Evolutionary conservation across 1,139 yeast genomes (phyloP), one percentile per base, ranked within the genome.

Genomic region (Debaryomyces robertsiae): DNA sequence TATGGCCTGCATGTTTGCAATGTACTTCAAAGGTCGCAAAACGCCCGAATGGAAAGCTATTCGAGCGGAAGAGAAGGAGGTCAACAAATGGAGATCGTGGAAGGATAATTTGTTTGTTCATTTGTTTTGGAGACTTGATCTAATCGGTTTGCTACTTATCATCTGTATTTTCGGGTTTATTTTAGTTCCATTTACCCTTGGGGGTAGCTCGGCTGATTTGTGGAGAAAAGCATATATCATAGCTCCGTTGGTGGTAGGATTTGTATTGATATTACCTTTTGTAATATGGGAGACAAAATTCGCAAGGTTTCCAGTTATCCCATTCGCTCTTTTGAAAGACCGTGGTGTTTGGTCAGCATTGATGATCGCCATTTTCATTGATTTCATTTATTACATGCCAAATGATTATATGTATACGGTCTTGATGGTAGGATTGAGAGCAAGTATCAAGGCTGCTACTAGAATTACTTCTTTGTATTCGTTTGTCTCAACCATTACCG

Each of bases 331-430:
- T 49, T 58, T 84, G 56, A 78, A 67, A 47, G 85, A 84, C 57
- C 75, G 88, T 52, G 86, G 86, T 48, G 81, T 84, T 22, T 50
- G 65, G 70, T 47, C 70, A 7, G 84, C 82, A 29, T 64, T 77
- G 27, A 32, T 60, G 31, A 70, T 83, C 48, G 85, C 77, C 19
- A 58, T 79, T 43, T 63, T 78, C 44, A 72, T 80, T 49, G 72
- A 81, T 61, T 74, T 81, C 57, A 65, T 80, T 38, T 82, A 78
- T 77, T 76, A 77, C 62, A 78, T 82, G 84, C 87, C 84, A 38
- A 80, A 81, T 46, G 87, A 80, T 52, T 84, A 70, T 57, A 61
- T 84, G 63, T 83, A 79, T 58, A 75, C 89, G 0, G 82, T 83
- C 14, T 65, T 84, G 46, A 54, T 78, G 37, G 86, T 82, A 29